Evolutionary conservation across 805 yeast genomes (phyloP), one percentile per base, ranked within the genome.

Genomic region (Wickerhamiella spandovensis): DNA sequence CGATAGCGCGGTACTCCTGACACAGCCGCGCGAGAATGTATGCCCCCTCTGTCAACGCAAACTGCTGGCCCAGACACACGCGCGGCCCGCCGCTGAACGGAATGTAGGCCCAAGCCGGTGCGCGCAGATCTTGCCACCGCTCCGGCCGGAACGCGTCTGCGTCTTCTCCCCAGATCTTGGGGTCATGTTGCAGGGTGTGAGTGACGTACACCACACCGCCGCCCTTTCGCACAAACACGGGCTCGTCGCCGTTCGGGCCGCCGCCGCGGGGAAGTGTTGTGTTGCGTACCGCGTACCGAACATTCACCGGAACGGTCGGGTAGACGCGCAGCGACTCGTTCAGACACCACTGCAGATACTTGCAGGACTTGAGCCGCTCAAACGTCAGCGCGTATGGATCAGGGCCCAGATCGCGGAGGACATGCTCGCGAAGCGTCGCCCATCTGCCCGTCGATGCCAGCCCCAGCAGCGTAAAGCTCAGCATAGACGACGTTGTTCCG

Each of bases 21-120:
- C 59, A 54, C 45, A 72, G 59, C 50, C 75, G 64, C 5, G 65
- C 67, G 39, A 71, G 56, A 12, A 70, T 64, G 54, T 70, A 72
- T 13, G 69, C 64, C 12, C 72, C 72, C 56, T 72, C 75, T 20
- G 75, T 71, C 39, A 71, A 64, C 7, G 75, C 76, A 61, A 71
- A 70, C 57, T 72, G 75, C 59, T 72, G 75, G 44, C 75, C 76
- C 48, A 72, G 61, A 55, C 75, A 72, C 45, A 71, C 70, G 49
- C 76, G 58, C 18, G 75, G 75, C 13, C 76, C 76, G 43, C 75
- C 76, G 53, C 70, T 70, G 58, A 71, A 71, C 30, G 75, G 74
- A 22, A 70, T 58, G 56, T 67, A 70, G 15, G 67, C 65, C 73
- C 74, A 71, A 7, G 58, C 54, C 12, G 24, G 37, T 20, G n/a